Conservation (phyloP, 75 land plant species). For the Chamaecyparis obtusa region DNA sequence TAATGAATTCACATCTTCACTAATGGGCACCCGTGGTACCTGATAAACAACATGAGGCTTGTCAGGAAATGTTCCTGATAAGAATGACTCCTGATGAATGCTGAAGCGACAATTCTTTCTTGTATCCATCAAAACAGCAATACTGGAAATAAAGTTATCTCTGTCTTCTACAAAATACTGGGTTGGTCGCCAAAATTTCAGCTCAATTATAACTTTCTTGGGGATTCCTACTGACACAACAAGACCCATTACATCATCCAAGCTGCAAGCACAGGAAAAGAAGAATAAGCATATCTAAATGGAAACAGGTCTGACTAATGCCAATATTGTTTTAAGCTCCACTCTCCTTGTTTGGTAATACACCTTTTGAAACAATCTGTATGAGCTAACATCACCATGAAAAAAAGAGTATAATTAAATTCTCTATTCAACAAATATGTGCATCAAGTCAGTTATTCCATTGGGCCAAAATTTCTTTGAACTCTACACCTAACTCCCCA, state of each 20-base stretch:
- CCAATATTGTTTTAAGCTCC: neutral
- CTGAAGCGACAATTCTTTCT: slow-evolving; percentile 19
- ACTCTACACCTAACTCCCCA: neutral
- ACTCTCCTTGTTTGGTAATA: neutral
- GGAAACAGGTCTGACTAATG: neutral
- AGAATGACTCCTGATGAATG: slow-evolving; percentile 35
- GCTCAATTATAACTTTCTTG: slow-evolving; percentile 34
- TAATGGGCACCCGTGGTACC: slow-evolving; percentile 15
- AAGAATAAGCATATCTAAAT: neutral
- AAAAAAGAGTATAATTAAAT: neutral
- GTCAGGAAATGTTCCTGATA: slow-evolving; percentile 43
- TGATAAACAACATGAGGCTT: slow-evolving; percentile 25
- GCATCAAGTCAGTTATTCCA: neutral
- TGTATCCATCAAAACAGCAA: slow-evolving; percentile 36
- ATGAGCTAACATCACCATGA: neutral
- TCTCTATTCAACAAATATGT: neutral
- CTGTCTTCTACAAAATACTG: slow-evolving; percentile 39
- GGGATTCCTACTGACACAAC: slow-evolving; percentile 29
- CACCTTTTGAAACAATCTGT: neutral
- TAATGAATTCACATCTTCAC: neutral
- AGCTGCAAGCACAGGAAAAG: slow-evolving; percentile 26
- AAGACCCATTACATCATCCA: slow-evolving; percentile 41
- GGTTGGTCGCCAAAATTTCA: slow-evolving; percentile 44
- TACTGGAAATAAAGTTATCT: slow-evolving; percentile 43
- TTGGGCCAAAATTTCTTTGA: neutral